A percentile compares a stretch with the other conserved stretches of the same genome.
Evolutionary conservation across 2,329 filamentous ascomycete genomes (phyloP).

Genomic region (Talaromyces sp.): DNA sequence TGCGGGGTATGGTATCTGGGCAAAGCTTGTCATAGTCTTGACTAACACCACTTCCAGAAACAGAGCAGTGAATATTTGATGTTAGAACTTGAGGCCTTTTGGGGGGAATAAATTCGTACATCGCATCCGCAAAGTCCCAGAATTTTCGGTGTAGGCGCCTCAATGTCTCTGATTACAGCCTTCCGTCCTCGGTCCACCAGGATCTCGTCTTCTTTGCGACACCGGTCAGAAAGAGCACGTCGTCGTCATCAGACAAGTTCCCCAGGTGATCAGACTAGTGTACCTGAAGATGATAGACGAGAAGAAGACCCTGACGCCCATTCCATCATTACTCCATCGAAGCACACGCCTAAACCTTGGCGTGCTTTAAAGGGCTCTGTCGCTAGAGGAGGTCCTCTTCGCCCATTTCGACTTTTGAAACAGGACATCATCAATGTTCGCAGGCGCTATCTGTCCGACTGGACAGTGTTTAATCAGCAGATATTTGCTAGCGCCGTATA

Average conservation of each 20-base stretch:
- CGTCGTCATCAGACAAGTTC: constrained; percentile 20
- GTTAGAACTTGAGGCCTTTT: not conserved
- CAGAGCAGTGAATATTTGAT: not conserved
- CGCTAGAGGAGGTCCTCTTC: constrained; percentile 42
- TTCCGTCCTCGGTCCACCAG: constrained; percentile 34
- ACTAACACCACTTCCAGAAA: not conserved
- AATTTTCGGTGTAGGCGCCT: not conserved
- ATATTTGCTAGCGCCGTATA: constrained; percentile 62
- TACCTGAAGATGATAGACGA: constrained; percentile 12
- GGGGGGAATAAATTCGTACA: not conserved
- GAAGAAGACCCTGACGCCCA: constrained; percentile 30
- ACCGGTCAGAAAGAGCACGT: constrained; percentile 21
- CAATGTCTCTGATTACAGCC: constrained; percentile 33
- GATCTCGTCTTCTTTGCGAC: constrained; percentile 24
- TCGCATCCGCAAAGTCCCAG: not conserved
- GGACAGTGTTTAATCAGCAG: constrained; percentile 61
- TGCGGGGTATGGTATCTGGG: not conserved
- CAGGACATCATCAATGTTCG: constrained; percentile 49
- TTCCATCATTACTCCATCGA: constrained; percentile 37
- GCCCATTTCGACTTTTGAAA: constrained; percentile 53
- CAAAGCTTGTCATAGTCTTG: not conserved
- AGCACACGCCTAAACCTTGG: constrained; percentile 34
- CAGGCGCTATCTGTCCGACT: constrained; percentile 51
- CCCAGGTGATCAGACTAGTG: not conserved
- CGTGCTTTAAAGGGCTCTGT: constrained; percentile 31